These are phyloP conservation scores for Pulveroboletus sp. DNA, from an alignment of 768 basidiomycete genomes.

Conservation along the genomic window DNA sequence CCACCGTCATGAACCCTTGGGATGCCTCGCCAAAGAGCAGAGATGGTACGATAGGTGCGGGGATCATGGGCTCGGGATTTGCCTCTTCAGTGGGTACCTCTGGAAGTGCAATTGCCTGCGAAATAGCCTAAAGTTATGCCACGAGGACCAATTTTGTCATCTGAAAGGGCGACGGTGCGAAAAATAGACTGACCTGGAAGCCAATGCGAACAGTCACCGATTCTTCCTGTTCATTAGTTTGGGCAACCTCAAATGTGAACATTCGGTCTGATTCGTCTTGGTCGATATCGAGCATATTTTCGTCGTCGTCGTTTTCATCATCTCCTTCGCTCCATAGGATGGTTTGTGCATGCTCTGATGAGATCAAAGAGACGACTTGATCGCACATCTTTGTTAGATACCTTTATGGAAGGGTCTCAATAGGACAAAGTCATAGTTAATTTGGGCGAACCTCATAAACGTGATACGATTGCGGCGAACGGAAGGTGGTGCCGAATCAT, in stretches of 20 bases:
- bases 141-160: background rate
- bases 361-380: constrained; percentile 51
- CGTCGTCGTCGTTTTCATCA: constrained; percentile 26
- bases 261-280: constrained; percentile 46
- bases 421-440: background rate
- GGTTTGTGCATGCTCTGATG: constrained; percentile 42
- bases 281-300: constrained; percentile 28
- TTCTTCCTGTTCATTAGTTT: constrained; percentile 56
- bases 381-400: constrained; percentile 61
- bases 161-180: rapidly evolving
- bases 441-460: constrained; percentile 51
- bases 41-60: constrained; percentile 17
- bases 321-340: constrained; percentile 44
- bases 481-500: constrained; percentile 43
- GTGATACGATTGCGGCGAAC: constrained; percentile 53
- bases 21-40: constrained; percentile 39
- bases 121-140: constrained; percentile 3
- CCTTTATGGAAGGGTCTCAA: constrained; percentile 25
- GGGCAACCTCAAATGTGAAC: constrained; percentile 52
- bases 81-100: constrained; percentile 5
- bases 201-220: constrained; percentile 41
- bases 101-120: constrained; percentile 11
- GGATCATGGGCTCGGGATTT: constrained; percentile 1
- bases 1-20: constrained; percentile 39
- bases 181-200: constrained; percentile 38